A percentile compares a stretch with the other conserved stretches of the same genome.
phyloP scores from a whole-genome alignment of 768 basidiomycete genomes.

The Naematelia encephala region DNA sequence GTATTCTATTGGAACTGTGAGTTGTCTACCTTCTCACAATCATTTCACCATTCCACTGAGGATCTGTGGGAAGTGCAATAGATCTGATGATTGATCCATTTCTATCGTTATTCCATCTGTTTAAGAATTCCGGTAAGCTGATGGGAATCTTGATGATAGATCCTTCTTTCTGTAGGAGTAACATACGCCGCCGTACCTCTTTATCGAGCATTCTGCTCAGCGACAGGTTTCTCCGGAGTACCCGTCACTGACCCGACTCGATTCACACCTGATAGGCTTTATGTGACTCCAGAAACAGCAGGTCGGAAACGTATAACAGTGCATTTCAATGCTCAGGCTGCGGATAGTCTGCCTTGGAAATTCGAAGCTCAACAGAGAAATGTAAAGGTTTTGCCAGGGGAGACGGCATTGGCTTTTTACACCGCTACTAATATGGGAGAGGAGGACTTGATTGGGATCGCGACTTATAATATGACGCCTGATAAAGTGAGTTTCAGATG shows the following conservation, averaged over 20 bases:
- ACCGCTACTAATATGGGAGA: slow-evolving; percentile 80
- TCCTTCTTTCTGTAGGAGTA: slow-evolving; percentile 71
- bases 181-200: slow-evolving; percentile 97
- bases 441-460: slow-evolving; percentile 93
- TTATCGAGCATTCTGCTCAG: slow-evolving; percentile 96
- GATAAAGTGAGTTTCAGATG: slow-evolving; percentile 71
- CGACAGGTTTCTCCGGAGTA: slow-evolving; percentile 94
- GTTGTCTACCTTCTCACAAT: slow-evolving; percentile 11
- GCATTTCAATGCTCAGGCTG: slow-evolving; percentile 89
- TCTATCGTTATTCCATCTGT: no score
- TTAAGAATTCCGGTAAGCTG: no score
- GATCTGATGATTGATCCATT: no score
- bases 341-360: slow-evolving; percentile 85
- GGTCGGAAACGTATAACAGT: slow-evolving; percentile 76
- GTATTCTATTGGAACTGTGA: slow-evolving; percentile 37
- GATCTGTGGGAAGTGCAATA: no score
- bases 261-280: slow-evolving; percentile 73
- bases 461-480: slow-evolving; percentile 99
- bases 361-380: slow-evolving; percentile 87
- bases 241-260: slow-evolving; percentile 70
- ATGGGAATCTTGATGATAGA: no score
- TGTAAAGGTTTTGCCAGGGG: slow-evolving; percentile 87
- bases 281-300: slow-evolving; percentile 51
- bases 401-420: slow-evolving; percentile 95
- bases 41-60: background rate